phyloP scores from a whole-genome alignment of 305 asterid species.

The Fraxinus baroniana region DNA sequence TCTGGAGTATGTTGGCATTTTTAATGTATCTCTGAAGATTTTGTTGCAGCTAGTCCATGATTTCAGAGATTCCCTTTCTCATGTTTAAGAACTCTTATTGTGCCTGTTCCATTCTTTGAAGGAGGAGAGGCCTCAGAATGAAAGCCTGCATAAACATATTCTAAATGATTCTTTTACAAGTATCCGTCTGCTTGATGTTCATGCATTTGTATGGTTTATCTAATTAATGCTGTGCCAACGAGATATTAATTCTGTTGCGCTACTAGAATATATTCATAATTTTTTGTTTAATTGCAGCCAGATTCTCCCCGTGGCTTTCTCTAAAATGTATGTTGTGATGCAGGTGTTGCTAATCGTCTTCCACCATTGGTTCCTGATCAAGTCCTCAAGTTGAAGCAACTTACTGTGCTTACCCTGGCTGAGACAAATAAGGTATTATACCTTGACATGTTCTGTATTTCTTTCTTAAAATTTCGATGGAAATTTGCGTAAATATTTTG shows the following conservation, averaged over 20 bases:
- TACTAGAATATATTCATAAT: neutral
- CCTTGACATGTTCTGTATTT: slow-evolving; percentile 4
- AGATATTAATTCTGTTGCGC: slow-evolving; percentile 9
- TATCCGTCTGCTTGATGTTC: neutral
- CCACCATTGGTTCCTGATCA: slow-evolving; percentile 86
- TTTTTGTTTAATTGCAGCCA: neutral
- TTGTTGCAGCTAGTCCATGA: neutral
- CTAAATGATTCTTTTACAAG: neutral
- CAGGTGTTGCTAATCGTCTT: slow-evolving; percentile 61
- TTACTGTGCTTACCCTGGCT: slow-evolving; percentile 90
- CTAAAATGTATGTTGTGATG: slow-evolving; percentile 23
- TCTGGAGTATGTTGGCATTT: neutral
- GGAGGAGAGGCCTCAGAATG: neutral
- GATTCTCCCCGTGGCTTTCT: slow-evolving; percentile 11
- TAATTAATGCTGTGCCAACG: neutral
- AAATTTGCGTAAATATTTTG: neutral
- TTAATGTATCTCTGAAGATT: neutral
- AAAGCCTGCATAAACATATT: neutral
- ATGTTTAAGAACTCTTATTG: neutral
- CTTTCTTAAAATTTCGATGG: slow-evolving; percentile 4
- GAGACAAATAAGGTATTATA: slow-evolving; percentile 83
- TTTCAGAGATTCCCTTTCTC: neutral
- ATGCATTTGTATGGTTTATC: neutral
- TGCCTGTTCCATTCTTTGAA: neutral
- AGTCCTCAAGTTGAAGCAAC: slow-evolving; percentile 92